Percentiles rank a stretch among this genome's conserved stretches.
Conservation (phyloP, 441 rosid species). For the Bruguiera hainesii region DNA sequence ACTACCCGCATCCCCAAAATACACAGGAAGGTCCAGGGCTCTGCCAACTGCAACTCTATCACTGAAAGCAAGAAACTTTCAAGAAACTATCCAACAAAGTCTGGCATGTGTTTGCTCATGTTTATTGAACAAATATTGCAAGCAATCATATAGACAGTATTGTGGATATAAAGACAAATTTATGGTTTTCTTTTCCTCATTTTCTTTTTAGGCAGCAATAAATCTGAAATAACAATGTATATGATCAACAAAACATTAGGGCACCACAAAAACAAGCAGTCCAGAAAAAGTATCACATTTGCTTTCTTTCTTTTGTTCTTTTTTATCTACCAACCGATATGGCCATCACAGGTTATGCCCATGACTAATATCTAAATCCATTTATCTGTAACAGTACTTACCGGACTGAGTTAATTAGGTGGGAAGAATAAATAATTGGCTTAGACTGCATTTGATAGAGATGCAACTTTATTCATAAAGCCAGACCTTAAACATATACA, state of each 20-base stretch:
- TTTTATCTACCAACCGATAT: too few species aligned
- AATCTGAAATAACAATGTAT: not conserved
- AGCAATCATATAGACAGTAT: not conserved
- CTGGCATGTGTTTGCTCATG: not conserved
- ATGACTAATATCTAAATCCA: too few species aligned
- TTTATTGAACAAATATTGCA: not conserved
- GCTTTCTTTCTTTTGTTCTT: too few species aligned
- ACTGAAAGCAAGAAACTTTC: slow-evolving; percentile 41
- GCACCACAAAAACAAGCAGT: not conserved
- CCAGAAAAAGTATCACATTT: not conserved
- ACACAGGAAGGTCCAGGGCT: slow-evolving; percentile 93
- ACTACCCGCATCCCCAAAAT: slow-evolving; percentile 97
- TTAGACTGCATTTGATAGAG: not conserved
- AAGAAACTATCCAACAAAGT: slow-evolving; percentile 6
- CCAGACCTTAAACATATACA: not conserved
- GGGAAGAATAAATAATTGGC: not conserved
- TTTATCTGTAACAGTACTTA: not conserved
- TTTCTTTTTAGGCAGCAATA: not conserved
- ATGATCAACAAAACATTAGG: not conserved
- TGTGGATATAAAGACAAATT: not conserved
- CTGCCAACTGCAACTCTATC: slow-evolving; percentile 95
- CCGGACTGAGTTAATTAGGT: not conserved
- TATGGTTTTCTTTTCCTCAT: not conserved
- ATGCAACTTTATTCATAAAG: not conserved
- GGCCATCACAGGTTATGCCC: too few species aligned